These are phyloP conservation scores for Xylaria castorea DNA, from an alignment of 495 filamentous ascomycete species.

Conservation along the genomic window DNA sequence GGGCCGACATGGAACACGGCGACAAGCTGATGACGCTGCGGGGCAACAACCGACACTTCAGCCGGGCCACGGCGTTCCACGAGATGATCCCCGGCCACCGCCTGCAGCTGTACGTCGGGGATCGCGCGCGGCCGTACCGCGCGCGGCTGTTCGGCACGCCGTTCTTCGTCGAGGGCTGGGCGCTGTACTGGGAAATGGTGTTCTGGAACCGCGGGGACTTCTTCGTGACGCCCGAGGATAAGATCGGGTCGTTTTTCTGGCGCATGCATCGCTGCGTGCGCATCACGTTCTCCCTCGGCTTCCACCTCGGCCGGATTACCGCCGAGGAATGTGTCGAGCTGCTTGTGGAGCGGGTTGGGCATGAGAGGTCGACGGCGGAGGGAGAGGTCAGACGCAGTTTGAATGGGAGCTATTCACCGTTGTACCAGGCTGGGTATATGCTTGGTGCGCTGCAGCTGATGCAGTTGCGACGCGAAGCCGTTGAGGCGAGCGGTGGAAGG, in stretches of 20 bases:
- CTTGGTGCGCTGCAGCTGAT: slow-evolving; percentile 58
- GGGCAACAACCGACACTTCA: slow-evolving; percentile 60
- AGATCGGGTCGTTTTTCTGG: slow-evolving; percentile 59
- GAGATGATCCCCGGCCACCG: slow-evolving; percentile 64
- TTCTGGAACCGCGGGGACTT: slow-evolving; percentile 52
- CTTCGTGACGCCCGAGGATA: slow-evolving; percentile 51
- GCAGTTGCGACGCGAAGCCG: slow-evolving; percentile 48
- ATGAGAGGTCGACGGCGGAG: slow-evolving; percentile 62
- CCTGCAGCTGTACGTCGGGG: slow-evolving; percentile 53
- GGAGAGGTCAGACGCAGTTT: slow-evolving; percentile 59
- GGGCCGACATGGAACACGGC: slow-evolving; percentile 53
- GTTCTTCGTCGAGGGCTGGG: slow-evolving; percentile 63
- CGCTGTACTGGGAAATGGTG: slow-evolving; percentile 62
- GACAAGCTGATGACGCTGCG: slow-evolving; percentile 61
- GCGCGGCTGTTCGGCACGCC: slow-evolving; percentile 54
- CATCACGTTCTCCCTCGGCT: slow-evolving; percentile 59
- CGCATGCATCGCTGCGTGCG: slow-evolving; percentile 62
- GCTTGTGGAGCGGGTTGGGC: slow-evolving; percentile 53
- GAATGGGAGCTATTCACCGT: slow-evolving; percentile 53
- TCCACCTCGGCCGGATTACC: slow-evolving; percentile 55
- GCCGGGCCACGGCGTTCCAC: slow-evolving; percentile 59
- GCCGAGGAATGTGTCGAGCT: slow-evolving; percentile 58
- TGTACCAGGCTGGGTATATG: slow-evolving; percentile 63
- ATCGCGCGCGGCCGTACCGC: slow-evolving; percentile 53
- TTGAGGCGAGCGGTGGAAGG: slow-evolving; percentile 31